phyloP scores from a whole-genome alignment of 768 basidiomycete species.

The Mycena capillaripes region DNA sequence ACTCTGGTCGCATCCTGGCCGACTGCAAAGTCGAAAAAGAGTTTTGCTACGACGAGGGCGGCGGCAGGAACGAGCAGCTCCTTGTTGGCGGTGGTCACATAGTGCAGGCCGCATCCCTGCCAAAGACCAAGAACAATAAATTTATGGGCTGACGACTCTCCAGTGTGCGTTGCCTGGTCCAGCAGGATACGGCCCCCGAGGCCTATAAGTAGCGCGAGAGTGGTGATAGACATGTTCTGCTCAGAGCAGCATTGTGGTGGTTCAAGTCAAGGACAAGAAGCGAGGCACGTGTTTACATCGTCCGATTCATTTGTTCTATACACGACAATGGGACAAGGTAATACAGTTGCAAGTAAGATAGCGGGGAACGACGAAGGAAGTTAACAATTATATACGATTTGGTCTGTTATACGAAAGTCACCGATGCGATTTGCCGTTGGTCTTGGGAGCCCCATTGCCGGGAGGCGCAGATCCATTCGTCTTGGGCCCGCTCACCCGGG shows the following conservation, averaged over 20 bases:
- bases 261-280: background rate
- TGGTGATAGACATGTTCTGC: slow-evolving; percentile 18
- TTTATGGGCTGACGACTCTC: slow-evolving; percentile 66
- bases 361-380: slow-evolving; percentile 20
- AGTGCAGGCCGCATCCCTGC: slow-evolving; percentile 83
- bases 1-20: slow-evolving; percentile 67
- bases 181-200: slow-evolving; percentile 80
- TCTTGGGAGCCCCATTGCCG: slow-evolving; percentile 22
- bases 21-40: slow-evolving; percentile 73
- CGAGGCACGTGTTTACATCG: slow-evolving; percentile 29
- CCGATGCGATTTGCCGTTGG: slow-evolving; percentile 68
- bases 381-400: slow-evolving; percentile 28
- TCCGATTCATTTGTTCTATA: slow-evolving; percentile 30
- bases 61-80: slow-evolving; percentile 69
- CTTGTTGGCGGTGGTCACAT: slow-evolving; percentile 68
- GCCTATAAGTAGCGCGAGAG: slow-evolving; percentile 74
- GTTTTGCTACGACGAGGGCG: slow-evolving; percentile 70
- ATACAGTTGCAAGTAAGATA: slow-evolving; percentile 36
- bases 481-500: slow-evolving; percentile 59
- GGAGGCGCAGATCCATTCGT: slow-evolving; percentile 27
- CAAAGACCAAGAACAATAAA: slow-evolving; percentile 78
- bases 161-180: slow-evolving; percentile 66
- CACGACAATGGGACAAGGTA: slow-evolving; percentile 30
- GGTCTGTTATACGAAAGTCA: slow-evolving; percentile 48
- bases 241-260: slow-evolving; percentile 2